Evolutionary conservation across 257 asterid genomes (phyloP), one percentile per base, ranked within the genome.

Genomic region (Nemophila menziesii): DNA sequence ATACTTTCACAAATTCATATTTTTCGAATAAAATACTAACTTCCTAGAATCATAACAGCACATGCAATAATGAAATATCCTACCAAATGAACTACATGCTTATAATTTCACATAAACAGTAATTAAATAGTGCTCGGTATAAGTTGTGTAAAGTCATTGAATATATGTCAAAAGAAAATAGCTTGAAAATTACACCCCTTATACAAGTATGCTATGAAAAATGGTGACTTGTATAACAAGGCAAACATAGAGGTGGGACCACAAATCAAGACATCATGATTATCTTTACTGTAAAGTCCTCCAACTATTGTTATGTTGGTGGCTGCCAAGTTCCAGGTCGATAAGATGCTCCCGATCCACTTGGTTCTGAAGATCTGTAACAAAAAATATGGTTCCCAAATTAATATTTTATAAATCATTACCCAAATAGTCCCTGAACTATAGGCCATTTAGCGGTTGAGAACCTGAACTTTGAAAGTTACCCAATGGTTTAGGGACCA

Each of bases 311-410:
- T 82, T 75, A 79, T 19, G 78, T 59, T 27, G 95, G 95, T 23
- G 95, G 95, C 60, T 80, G 93, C 97, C 97, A 87, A 40, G 86
- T 69, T 66, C 97, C 97, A 1, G 97, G 95, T 67, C 68, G 80
- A 64, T 72, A 83, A 36, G 97, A 77, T 58, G 52, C 72, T 11
- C 97, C 97, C 1, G 92, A 75, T 46, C 97, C 97, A 0, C 70
- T 67, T 22, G 97, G 95, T 79, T 87, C 97, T 2, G 92, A 61
- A 13, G 80, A 61, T 61, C 93, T 86, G 79, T 51, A 70, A 72
- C 22, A 44, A 48, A 45, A n/a, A n/a, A n/a, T n/a, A n/a, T n/a
- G 50, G 19, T 43, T 15, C 20, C 26, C 15, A 11, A 29, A 26
- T 43, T 11, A 48, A 21, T 11, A 10, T 29, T 14, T 22, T 9